phyloP scores from a whole-genome alignment of 768 basidiomycete species.

The Suillus brevipes region DNA sequence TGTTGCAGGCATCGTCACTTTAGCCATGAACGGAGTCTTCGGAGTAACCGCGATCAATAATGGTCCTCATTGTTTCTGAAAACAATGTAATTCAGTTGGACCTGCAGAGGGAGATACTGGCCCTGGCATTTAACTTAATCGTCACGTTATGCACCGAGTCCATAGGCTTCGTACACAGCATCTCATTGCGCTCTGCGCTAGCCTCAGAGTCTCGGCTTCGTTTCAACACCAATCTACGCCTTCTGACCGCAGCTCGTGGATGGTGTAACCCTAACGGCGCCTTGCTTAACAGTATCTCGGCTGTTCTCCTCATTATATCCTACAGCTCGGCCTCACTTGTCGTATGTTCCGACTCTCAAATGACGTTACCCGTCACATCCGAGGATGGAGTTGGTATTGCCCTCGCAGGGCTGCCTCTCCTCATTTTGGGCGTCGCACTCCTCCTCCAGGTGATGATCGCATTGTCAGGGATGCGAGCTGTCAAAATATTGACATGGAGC shows the following conservation, averaged over 20 bases:
- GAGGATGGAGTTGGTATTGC: no score
- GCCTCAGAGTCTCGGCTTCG: conserved; percentile 24
- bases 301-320: conserved; percentile 30
- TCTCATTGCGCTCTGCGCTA: conserved; percentile 28
- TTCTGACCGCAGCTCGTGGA: conserved; percentile 24
- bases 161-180: conserved; percentile 28
- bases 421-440: conserved; percentile 27
- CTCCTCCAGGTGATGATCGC: conserved; percentile 26
- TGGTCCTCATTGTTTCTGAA: no score
- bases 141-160: conserved; percentile 30
- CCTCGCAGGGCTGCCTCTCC: conserved; percentile 26
- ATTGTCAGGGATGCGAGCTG: conserved; percentile 20
- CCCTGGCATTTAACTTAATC: conserved; percentile 26
- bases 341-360: background rate
- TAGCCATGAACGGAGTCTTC: conserved; percentile 12
- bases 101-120: conserved; percentile 19
- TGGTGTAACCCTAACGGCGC: conserved; percentile 26
- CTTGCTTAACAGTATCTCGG: conserved; percentile 22
- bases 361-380: no score
- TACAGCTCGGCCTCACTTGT: conserved; percentile 30
- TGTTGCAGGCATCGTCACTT: conserved; percentile 21
- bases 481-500: conserved; percentile 34
- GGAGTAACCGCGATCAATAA: background rate
- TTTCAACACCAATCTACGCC: conserved; percentile 33
- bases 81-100: no score